These are phyloP conservation scores for Phytophthora fragariae DNA, from an alignment of 352 stramenopile species.

Conservation along the genomic window DNA sequence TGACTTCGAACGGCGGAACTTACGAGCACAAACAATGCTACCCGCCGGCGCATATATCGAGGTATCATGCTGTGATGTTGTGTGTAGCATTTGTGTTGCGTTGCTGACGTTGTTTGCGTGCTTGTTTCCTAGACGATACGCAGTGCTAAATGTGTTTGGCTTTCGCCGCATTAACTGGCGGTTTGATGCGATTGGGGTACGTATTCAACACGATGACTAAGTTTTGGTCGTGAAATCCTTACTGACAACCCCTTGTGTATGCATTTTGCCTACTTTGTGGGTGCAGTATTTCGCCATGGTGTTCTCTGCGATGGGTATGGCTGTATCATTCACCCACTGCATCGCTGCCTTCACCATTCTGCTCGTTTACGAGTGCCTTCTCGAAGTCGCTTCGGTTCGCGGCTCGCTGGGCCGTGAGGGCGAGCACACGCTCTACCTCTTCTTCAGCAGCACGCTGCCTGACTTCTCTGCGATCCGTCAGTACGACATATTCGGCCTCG, in stretches of 20 bases:
- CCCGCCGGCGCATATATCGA: conserved; percentile 78
- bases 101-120: conserved; percentile 5
- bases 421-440: conserved; percentile 76
- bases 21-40: conserved; percentile 90
- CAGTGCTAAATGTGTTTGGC: conserved; percentile 85
- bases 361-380: conserved; percentile 82
- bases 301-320: conserved; percentile 71
- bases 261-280: background rate
- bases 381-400: conserved; percentile 74
- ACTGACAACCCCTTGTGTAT: conserved; percentile 4
- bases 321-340: conserved; percentile 63
- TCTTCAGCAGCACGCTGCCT: conserved; percentile 80
- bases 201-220: conserved; percentile 11
- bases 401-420: conserved; percentile 72
- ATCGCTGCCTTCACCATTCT: conserved; percentile 77
- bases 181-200: conserved; percentile 92
- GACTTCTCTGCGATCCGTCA: conserved; percentile 48
- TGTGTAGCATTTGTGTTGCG: background rate
- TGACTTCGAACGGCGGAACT: conserved; percentile 67
- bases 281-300: conserved; percentile 90
- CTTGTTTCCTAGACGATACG: conserved; percentile 63
- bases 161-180: conserved; percentile 95
- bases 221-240: background rate
- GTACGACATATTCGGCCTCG: conserved; percentile 74
- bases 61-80: conserved; percentile 37